Evolutionary conservation across 495 filamentous ascomycete species (phyloP), one percentile per base, ranked within the genome.

Genomic region (Halenospora varia): DNA sequence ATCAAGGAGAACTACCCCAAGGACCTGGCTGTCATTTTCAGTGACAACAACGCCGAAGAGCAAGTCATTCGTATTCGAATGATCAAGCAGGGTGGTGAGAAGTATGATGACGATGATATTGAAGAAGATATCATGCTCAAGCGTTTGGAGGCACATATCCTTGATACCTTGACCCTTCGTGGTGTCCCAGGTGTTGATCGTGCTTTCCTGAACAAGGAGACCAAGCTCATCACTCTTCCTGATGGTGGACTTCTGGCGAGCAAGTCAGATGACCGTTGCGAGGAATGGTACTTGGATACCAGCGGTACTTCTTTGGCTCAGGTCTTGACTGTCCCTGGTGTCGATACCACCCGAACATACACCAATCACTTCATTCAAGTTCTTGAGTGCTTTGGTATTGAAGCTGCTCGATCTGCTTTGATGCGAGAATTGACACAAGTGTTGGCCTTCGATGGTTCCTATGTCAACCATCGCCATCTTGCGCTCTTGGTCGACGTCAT

Each of bases 401-500:
- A 99, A 69, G 94, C 92, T 58, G 89, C 91, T 48, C 85, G 94
- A 60, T 82, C 83, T 24, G 88, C 91, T 45, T 77, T 99, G 29
- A 82, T 97, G 69, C 82, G 86, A 26, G 95, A 99, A 68, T 73
- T 97, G 77, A 89, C 85, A 20, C 82, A 88, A 59, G 94, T 99
- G 71, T 73, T 99, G 71, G 88, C 95, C 10, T 97, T 97, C 61
- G 94, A 96, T 64, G 95, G 94, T 78, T 97, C 93, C 8, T 97
- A 99, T 68, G 94, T 99, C 79, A 99, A 99, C 69, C 91, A 97
- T 70, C 92, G 94, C 65, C 94, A 99, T 76, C 80, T 97, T 74
- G 86, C 90, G 18, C 86, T 99, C n/a, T 75, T 99, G 50, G 90
- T 96, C 58, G 94, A 99, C 73, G 90, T 99, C 51, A 99, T 99